Conservation (phyloP, 305 asterid species). For the Solanum hybrid region DNA sequence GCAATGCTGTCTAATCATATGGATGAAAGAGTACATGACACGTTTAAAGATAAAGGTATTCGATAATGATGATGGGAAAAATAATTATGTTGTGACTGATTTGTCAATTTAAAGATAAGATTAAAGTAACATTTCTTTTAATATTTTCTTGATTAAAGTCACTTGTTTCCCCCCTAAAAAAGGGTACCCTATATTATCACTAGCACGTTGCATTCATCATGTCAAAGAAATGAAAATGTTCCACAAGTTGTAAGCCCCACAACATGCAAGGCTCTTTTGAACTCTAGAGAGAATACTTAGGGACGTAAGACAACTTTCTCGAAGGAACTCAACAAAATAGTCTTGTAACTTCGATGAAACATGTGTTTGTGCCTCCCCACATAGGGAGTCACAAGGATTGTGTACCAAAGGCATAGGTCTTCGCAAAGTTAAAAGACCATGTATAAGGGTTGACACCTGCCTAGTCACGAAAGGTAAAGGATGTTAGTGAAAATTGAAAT, state of each 20-base stretch:
- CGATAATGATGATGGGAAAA: not conserved
- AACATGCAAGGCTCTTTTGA: not conserved
- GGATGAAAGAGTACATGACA: not conserved
- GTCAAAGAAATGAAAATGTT: not conserved
- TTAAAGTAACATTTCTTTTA: not conserved
- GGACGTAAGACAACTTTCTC: not conserved
- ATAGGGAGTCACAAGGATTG: not conserved
- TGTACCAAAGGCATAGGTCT: not conserved
- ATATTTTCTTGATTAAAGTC: not conserved
- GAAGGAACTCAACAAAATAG: not conserved
- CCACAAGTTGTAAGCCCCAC: not conserved
- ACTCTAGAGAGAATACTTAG: not conserved
- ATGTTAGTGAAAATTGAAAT: no score
- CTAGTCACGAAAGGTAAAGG: not conserved
- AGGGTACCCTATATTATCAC: not conserved
- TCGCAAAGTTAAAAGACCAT: not conserved
- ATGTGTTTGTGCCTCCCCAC: not conserved
- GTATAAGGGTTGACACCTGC: not conserved
- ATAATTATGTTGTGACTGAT: not conserved
- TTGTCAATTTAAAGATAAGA: not conserved
- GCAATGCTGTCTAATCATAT: not conserved
- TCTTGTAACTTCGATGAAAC: not conserved
- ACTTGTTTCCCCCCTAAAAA: not conserved
- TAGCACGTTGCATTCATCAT: not conserved
- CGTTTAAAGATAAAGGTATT: not conserved